Evolutionary conservation across 441 rosid species (phyloP).

Genomic region (Eruca vesicaria): DNA sequence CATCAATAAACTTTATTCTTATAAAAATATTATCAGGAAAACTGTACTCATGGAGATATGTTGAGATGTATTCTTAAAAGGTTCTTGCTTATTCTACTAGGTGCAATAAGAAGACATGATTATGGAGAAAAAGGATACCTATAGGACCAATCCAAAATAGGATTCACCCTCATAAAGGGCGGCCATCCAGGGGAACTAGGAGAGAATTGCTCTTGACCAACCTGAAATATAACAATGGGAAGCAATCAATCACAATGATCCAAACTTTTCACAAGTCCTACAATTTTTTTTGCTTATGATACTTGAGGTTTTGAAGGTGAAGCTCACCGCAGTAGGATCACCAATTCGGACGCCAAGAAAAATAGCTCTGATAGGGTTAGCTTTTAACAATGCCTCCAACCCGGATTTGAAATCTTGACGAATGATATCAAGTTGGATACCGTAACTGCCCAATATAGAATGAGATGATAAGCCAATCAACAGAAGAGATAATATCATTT

Average conservation of each 20-base stretch:
- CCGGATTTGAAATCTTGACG: conserved; percentile 95
- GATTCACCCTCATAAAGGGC: conserved; percentile 99
- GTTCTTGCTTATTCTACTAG: background rate
- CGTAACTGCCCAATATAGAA: conserved; percentile 60
- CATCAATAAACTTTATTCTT: background rate
- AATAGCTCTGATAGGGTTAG: conserved; percentile 88
- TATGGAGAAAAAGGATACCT: conserved; percentile 47
- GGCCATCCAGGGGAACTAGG: conserved; percentile 99
- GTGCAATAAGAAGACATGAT: background rate
- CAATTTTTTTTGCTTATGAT: background rate
- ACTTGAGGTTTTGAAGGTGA: conserved; percentile 14
- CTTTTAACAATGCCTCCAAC: conserved; percentile 77
- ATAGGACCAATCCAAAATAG: conserved; percentile 99
- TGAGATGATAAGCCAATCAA: conserved; percentile 21
- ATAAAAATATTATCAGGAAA: background rate
- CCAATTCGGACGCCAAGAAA: conserved; percentile 99
- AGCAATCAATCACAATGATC: conserved; percentile 1
- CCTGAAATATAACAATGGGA: conserved; percentile 42
- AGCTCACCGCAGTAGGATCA: conserved; percentile 98
- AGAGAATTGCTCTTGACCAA: conserved; percentile 98
- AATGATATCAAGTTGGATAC: conserved; percentile 78
- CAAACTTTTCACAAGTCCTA: background rate
- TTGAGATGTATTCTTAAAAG: conserved; percentile 19
- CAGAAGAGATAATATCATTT: background rate
- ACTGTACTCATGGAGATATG: background rate